Percentiles rank a stretch among this genome's conserved stretches.
These are phyloP conservation scores for Boletus subcaerulescens DNA, from an alignment of 768 basidiomycete species.

Conservation along the genomic window DNA sequence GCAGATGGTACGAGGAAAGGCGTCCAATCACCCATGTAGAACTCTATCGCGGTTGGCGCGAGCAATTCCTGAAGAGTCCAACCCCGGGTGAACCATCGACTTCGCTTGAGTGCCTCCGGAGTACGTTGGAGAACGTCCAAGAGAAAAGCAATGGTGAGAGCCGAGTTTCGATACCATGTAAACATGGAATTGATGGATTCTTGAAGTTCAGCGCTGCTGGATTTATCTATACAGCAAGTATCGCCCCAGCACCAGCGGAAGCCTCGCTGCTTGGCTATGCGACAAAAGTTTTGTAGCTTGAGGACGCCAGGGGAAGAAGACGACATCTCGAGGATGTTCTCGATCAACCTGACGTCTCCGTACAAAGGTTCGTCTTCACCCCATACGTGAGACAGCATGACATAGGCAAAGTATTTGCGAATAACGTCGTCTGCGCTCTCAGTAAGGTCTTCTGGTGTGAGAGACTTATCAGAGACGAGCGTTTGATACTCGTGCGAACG, in stretches of 20 bases:
- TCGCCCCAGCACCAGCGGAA: constrained; percentile 31
- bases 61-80: constrained; percentile 32
- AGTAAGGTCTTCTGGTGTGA: constrained; percentile 4
- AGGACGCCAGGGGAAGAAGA: constrained; percentile 12
- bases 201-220: constrained; percentile 29
- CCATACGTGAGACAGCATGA: constrained; percentile 30
- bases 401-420: constrained; percentile 24
- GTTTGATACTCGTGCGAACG: constrained; percentile 9
- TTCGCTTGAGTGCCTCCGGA: constrained; percentile 12
- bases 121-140: constrained; percentile 16
- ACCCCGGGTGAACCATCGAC: constrained; percentile 26
- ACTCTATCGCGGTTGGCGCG: constrained; percentile 22
- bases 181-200: constrained; percentile 35
- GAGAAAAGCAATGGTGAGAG: constrained; percentile 31
- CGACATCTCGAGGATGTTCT: constrained; percentile 18
- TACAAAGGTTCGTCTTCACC: constrained; percentile 26
- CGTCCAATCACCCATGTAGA: constrained; percentile 28
- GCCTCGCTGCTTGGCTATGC: constrained; percentile 13
- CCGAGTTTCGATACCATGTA: constrained; percentile 29
- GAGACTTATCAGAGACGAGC: constrained; percentile 10
- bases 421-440: constrained; percentile 14
- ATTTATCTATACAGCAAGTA: constrained; percentile 31
- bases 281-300: constrained; percentile 26
- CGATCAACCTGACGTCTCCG: constrained; percentile 10
- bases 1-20: constrained; percentile 9